phyloP scores from a whole-genome alignment of 2,329 filamentous ascomycete genomes.

The Setomelanomma holmii region DNA sequence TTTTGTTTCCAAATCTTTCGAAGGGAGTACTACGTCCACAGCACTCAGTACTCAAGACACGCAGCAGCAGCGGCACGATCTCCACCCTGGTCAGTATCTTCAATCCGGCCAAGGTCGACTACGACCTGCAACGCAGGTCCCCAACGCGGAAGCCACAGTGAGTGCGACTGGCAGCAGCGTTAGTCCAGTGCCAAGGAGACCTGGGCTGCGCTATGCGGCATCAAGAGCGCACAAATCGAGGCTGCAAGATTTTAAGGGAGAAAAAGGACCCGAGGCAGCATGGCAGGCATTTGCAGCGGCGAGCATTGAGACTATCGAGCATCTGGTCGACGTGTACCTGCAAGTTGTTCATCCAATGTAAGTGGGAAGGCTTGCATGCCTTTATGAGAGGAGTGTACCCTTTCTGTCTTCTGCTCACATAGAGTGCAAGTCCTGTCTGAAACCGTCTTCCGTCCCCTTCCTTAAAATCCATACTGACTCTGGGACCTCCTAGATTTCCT shows the following conservation, averaged over 20 bases:
- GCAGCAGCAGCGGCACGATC: no score
- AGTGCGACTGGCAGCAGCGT: no score
- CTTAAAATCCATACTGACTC: no score
- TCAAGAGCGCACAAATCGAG: background rate
- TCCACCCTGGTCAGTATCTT: no score
- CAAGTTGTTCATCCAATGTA: slow-evolving; percentile 26
- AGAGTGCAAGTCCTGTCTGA: background rate
- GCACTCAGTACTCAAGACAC: background rate
- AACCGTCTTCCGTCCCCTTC: background rate
- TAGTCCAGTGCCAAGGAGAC: no score
- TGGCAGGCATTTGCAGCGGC: slow-evolving; percentile 41
- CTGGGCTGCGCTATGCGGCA: background rate
- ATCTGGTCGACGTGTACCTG: slow-evolving; percentile 14
- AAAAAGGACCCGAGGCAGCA: background rate
- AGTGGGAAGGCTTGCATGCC: no score
- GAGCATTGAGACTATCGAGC: slow-evolving; percentile 58
- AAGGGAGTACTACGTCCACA: background rate
- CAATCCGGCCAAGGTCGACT: no score
- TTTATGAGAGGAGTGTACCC: no score
- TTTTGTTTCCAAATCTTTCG: slow-evolving; percentile 10
- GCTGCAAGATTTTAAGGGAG: background rate
- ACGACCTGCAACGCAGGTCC: no score
- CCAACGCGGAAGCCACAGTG: background rate
- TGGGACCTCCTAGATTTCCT: slow-evolving; percentile 2
- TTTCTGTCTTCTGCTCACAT: background rate